Evolutionary conservation across 768 basidiomycete species (phyloP), one percentile per base, ranked within the genome.

Genomic region (Mycena rebaudengoi): DNA sequence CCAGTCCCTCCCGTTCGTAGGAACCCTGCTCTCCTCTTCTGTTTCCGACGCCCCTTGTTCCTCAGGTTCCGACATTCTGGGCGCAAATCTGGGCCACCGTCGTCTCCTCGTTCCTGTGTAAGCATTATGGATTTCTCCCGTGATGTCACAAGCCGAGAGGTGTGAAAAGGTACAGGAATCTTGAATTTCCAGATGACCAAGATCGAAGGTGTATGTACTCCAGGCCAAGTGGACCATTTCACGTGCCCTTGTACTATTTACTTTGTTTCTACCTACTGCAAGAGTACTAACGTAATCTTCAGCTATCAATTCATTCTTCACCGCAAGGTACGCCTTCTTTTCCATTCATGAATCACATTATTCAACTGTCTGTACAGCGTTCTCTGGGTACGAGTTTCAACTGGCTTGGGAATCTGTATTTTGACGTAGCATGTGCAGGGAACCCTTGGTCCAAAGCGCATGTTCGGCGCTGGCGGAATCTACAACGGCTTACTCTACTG

Each of bases 291-390:
- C n/a, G n/a, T n/a, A n/a, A n/a, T n/a, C n/a, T n/a, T n/a, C n/a
- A n/a, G n/a, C n/a, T 20, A 70, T 72, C 49, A 73, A 74, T 55
- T 77, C 76, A 33, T 81, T 81, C 73, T 77, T 78, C 71, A 79
- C 79, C 5, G 75, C 76, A 12, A 62, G 75, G 50, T 33, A 8
- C 13, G 29, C 75, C 58, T 71, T 77, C 65, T 78, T 72, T n/a
- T 73, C 45, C 43, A 33, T 39, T 25, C n/a, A 7, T 37, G 37
- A 29, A 14, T 29, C 23, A 20, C 21, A 45, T 5, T 37, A 18
- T 6, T 18, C 29, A 26, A 48, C 18, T 18, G 16, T 25, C 16
- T 54, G 6, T 28, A 28, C 25, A 39, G 25, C 13, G 52, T 26
- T n/a, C 25, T 69, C 65, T 6, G 71, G 73, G 25, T 68, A 71